phyloP scores from a whole-genome alignment of 2,329 filamentous ascomycete species.

The Ophiostoma australiae region DNA sequence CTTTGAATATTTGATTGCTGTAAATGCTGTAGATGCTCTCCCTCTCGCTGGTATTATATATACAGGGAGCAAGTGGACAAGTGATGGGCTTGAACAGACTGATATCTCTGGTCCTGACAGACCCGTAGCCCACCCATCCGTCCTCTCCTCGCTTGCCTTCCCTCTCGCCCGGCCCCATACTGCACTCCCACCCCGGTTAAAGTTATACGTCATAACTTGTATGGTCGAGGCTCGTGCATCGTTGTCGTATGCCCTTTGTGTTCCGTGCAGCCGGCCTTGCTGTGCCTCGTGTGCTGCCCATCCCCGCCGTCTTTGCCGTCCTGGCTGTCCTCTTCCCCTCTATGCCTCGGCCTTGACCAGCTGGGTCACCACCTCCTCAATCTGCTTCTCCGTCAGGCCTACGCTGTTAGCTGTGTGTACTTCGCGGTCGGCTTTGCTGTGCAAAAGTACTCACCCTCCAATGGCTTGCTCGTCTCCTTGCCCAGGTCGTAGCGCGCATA shows the following conservation, averaged over 20 bases:
- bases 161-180: not conserved
- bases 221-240: not conserved
- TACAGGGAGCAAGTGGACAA: not conserved
- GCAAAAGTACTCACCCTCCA: conserved; percentile 42
- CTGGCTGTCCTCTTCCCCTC: not conserved
- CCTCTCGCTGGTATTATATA: conserved; percentile 14
- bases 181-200: not conserved
- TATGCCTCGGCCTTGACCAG: conserved; percentile 45
- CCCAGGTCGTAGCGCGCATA: conserved; percentile 81
- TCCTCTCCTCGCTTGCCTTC: not conserved
- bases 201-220: not conserved
- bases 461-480: conserved; percentile 52
- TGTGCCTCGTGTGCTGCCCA: not conserved
- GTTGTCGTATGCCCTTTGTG: not conserved
- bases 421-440: not conserved
- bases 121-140: not conserved
- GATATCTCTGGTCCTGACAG: not conserved
- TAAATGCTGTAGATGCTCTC: conserved; percentile 11
- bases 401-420: not conserved
- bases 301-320: not conserved
- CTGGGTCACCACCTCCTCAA: conserved; percentile 53
- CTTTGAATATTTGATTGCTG: not conserved
- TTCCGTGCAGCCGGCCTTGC: not conserved
- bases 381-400: conserved; percentile 55
- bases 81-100: not conserved